A percentile compares a stretch with the other conserved stretches of the same genome.
These are phyloP conservation scores for Wickerhamomyces silvicola DNA, from an alignment of 805 yeast species.

Conservation along the genomic window DNA sequence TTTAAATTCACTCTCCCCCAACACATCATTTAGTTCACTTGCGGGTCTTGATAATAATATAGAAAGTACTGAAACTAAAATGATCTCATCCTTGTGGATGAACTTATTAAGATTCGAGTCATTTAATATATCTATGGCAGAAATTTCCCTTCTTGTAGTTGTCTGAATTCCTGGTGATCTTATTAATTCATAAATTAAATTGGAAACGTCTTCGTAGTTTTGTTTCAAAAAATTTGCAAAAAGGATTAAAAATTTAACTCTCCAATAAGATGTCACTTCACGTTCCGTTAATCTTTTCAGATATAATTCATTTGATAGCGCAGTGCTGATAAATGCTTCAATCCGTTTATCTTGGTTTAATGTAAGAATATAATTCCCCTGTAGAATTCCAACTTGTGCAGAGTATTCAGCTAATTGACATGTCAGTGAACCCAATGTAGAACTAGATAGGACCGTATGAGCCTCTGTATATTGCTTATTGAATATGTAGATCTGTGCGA, in stretches of 20 bases:
- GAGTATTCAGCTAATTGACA: constrained; percentile 17
- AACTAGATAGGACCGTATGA: constrained; percentile 10
- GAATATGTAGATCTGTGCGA: constrained; percentile 13
- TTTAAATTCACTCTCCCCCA: constrained; percentile 12
- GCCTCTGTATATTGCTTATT: constrained; percentile 18
- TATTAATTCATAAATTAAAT: constrained; percentile 8
- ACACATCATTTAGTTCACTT: constrained; percentile 10
- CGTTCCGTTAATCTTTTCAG: constrained; percentile 15
- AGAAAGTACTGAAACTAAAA: constrained; percentile 15
- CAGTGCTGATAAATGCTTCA: constrained; percentile 16
- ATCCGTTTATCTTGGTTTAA: constrained; percentile 20
- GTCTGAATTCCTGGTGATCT: constrained; percentile 14
- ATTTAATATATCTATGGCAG: constrained; percentile 15
- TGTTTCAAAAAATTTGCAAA: constrained; percentile 20
- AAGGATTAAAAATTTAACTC: constrained; percentile 18
- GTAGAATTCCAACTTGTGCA: constrained; percentile 19
- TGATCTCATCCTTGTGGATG: constrained; percentile 17
- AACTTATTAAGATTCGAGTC: constrained; percentile 14
- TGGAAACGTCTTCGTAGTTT: constrained; percentile 15
- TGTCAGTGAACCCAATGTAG: constrained; percentile 10
- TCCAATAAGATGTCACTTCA: constrained; percentile 22
- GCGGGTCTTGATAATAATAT: constrained; percentile 13
- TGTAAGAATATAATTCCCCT: constrained; percentile 8
- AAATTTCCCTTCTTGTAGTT: constrained; percentile 10
- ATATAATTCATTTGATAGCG: constrained; percentile 19